Percentiles rank a stretch among this genome's conserved stretches.
Conservation (phyloP, 192 early-diverging fungal species). For the Coemansia sp. region DNA sequence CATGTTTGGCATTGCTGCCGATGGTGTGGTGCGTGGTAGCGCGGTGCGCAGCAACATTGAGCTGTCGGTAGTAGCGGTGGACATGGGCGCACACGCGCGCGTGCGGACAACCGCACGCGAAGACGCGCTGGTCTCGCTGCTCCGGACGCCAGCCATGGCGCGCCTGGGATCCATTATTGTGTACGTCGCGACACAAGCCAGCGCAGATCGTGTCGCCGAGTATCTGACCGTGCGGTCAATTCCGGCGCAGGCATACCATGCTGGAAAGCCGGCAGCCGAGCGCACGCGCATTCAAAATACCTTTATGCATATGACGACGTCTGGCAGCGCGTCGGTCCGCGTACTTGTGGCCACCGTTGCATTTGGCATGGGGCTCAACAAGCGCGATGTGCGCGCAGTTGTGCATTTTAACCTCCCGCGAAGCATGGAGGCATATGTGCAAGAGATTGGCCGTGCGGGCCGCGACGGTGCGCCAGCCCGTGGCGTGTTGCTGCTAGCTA, state of each 20-base stretch:
- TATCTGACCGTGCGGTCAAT: constrained; percentile 63
- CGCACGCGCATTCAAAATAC: constrained; percentile 60
- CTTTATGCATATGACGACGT: constrained; percentile 55
- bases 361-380: constrained; percentile 73
- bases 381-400: constrained; percentile 66
- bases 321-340: constrained; percentile 38
- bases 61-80: constrained; percentile 54
- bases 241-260: constrained; percentile 73
- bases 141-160: constrained; percentile 54
- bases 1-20: constrained; percentile 58
- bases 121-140: constrained; percentile 51
- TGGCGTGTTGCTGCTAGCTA: constrained; percentile 54
- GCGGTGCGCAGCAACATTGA: constrained; percentile 60
- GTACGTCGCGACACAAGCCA: constrained; percentile 60
- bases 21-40: constrained; percentile 54
- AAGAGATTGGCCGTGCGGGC: constrained; percentile 70
- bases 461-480: constrained; percentile 55
- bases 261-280: constrained; percentile 59
- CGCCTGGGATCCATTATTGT: constrained; percentile 61
- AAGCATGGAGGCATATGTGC: constrained; percentile 70
- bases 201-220: constrained; percentile 65
- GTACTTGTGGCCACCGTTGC: constrained; percentile 72
- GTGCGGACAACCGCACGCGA: constrained; percentile 47
- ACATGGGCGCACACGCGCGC: constrained; percentile 4
- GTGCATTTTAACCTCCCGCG: constrained; percentile 70